A percentile compares a stretch with the other conserved stretches of the same genome.
phyloP scores from a whole-genome alignment of 116 monocot species.

The Thalassia testudinum region DNA sequence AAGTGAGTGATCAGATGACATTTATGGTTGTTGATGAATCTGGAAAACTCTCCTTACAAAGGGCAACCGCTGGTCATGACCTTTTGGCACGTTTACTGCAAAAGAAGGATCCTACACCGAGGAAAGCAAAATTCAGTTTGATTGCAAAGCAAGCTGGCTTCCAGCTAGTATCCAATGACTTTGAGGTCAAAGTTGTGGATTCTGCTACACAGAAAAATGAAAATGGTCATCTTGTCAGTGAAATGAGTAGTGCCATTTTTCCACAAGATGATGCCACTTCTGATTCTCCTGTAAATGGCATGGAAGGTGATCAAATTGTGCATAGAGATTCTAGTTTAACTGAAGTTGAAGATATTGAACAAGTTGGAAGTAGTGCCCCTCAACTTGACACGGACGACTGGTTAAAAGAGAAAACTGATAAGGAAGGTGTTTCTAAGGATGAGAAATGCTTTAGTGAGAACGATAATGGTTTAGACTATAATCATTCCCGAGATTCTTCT shows the following conservation, averaged over 20 bases:
- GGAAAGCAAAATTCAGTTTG: conserved; percentile 61
- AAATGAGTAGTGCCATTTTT: no score
- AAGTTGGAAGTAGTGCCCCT: no score
- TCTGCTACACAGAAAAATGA: conserved; percentile 13
- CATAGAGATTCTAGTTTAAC: no score
- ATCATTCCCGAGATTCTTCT: no score
- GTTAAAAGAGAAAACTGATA: no score
- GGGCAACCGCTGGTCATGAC: conserved; percentile 17
- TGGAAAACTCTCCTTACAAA: conserved; percentile 22
- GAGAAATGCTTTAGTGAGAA: neutral
- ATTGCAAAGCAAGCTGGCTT: conserved; percentile 82
- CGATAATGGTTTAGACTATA: neutral
- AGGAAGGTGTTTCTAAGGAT: neutral
- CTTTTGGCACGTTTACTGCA: conserved; percentile 48
- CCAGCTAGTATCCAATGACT: conserved; percentile 91
- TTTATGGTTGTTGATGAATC: conserved; percentile 37
- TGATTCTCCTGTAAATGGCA: no score
- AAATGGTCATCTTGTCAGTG: conserved; percentile 4
- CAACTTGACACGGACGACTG: no score
- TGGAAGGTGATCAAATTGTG: no score
- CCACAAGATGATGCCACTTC: no score
- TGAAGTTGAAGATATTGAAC: no score
- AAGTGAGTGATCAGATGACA: conserved; percentile 39
- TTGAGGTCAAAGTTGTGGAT: conserved; percentile 46
- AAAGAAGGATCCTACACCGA: conserved; percentile 16